Conservation (phyloP, 331 rosid genomes). For the Cucumis variabilis region DNA sequence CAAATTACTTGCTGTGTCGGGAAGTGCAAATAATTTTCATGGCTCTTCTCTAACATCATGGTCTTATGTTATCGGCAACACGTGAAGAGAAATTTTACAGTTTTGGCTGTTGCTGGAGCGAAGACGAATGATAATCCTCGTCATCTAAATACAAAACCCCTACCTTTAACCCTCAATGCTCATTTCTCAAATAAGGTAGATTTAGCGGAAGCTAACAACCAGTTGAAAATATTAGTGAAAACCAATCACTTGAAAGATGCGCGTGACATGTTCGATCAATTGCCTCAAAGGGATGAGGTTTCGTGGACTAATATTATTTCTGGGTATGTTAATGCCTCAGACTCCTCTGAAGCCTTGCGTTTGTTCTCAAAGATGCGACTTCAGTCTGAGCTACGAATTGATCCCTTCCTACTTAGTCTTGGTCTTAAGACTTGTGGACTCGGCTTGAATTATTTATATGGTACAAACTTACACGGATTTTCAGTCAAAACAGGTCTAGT, state of each 20-base stretch:
- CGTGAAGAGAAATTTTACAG: background rate
- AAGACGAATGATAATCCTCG: background rate
- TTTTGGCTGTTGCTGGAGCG: background rate
- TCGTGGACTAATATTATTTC: constrained; percentile 62
- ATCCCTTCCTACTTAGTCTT: constrained; percentile 68
- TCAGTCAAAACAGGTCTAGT: constrained; percentile 64
- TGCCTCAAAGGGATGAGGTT: constrained; percentile 58
- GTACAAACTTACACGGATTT: constrained; percentile 63
- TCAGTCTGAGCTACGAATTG: constrained; percentile 52
- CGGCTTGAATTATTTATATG: constrained; percentile 43
- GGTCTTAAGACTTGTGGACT: constrained; percentile 73
- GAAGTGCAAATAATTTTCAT: background rate
- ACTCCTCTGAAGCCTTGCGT: constrained; percentile 57
- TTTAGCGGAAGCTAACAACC: constrained; percentile 54
- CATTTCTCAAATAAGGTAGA: constrained; percentile 31
- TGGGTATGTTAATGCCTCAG: constrained; percentile 53
- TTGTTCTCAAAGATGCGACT: constrained; percentile 62
- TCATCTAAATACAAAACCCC: background rate
- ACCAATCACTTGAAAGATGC: constrained; percentile 50
- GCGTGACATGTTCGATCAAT: constrained; percentile 52
- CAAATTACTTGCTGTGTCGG: background rate
- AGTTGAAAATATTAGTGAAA: constrained; percentile 56
- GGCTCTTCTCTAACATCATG: constrained; percentile 23
- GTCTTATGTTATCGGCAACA: background rate
- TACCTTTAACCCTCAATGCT: background rate